Conservation (phyloP, 495 filamentous ascomycete genomes). For the Corynascus novoguineensis region DNA sequence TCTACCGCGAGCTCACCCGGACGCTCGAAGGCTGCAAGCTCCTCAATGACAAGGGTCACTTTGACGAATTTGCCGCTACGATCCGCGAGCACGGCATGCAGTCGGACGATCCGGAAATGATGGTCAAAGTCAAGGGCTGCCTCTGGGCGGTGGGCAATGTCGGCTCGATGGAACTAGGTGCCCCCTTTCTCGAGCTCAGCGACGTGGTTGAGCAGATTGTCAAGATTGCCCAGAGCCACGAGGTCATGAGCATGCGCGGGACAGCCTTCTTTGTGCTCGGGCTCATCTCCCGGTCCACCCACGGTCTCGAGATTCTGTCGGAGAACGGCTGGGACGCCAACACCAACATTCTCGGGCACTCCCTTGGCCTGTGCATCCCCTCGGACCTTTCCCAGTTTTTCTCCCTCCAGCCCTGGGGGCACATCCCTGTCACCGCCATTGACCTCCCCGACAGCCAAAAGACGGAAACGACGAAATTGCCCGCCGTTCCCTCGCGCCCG, state of each 20-base stretch:
- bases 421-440: conserved; percentile 41
- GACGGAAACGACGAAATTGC: conserved; percentile 35
- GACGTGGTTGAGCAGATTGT: conserved; percentile 83
- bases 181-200: conserved; percentile 80
- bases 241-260: conserved; percentile 85
- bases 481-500: conserved; percentile 30
- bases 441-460: conserved; percentile 38
- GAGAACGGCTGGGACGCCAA: conserved; percentile 90
- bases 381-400: conserved; percentile 71
- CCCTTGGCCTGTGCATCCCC: conserved; percentile 82
- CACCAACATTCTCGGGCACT: conserved; percentile 73
- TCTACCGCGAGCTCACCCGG: conserved; percentile 90
- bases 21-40: conserved; percentile 89
- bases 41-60: conserved; percentile 87
- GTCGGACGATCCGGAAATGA: conserved; percentile 76
- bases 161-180: conserved; percentile 95
- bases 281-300: conserved; percentile 83
- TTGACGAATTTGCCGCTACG: conserved; percentile 82
- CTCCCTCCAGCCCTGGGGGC: conserved; percentile 47
- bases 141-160: conserved; percentile 98
- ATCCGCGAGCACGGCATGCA: conserved; percentile 80
- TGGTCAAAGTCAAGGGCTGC: conserved; percentile 93
- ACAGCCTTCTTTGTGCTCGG: conserved; percentile 96
- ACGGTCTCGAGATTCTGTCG: conserved; percentile 82
- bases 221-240: conserved; percentile 75